Base-by-base conservation (phyloP, 1,139 yeast species). In the Meyerozyma elateridarum region DNA sequence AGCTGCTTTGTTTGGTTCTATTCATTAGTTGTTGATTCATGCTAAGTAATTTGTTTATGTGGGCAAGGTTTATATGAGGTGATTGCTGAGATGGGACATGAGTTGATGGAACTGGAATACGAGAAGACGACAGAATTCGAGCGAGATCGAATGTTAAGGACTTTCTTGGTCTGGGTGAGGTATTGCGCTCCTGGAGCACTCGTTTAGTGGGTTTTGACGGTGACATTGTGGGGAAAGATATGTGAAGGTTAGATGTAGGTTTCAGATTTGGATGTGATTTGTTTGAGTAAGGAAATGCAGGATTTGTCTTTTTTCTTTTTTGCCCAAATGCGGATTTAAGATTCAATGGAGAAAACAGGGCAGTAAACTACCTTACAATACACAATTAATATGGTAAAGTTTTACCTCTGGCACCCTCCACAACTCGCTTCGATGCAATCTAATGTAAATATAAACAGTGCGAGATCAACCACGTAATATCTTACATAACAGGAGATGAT, bases 131-230 rank as follows among this genome's bases (percentile, higher is more conserved):
- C 8, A 34, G 41, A 18, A 48, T 46, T 21, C 42, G 35, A 9
- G 37, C 49, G 40, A 45, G 36, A 20, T 42, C 50, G 25, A 47
- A 44, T 3, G 45, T 49, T 14, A 47, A 34, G 3, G 50, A 42
- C 16, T 37, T 40, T 21, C 48, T 31, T 26, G 9, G 15, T 31
- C 16, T 15, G 20, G 28, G 14, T 11, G 14, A 22, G 14, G 18
- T 28, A 31, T 24, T 24, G 12, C 18, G 18, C 18, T 24, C 27
- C 12, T 11, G 5, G 6, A 24, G 18, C 8, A 18, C 18, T 11
- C 27, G 19, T 15, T 24, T 24, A 22, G 6, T 35, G 30, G 28
- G 15, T 25, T 14, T 28, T 11, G 25, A 28, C 29, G 27, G 12
- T 20, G 29, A n/a, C n/a, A n/a, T 9, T 11, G 19, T 7, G 22